A percentile compares a stretch with the other conserved stretches of the same genome.
phyloP scores from a whole-genome alignment of 805 yeast species.

The Suhomyces tanzawaensis region DNA sequence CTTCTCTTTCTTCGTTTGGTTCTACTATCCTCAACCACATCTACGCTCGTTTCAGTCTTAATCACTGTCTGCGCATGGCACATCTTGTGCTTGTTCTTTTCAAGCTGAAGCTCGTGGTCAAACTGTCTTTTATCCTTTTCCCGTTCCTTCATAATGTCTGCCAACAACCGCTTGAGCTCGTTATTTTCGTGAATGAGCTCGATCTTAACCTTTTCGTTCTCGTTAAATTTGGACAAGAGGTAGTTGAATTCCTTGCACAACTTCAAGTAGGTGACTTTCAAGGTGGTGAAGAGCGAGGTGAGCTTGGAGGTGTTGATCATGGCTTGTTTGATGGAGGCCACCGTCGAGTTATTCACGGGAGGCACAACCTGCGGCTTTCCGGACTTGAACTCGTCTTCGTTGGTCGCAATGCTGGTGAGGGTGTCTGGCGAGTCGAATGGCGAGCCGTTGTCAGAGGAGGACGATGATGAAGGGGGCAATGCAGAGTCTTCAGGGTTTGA shows the following conservation, averaged over 20 bases:
- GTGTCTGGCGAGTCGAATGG: slow-evolving; percentile 15
- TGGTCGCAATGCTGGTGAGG: slow-evolving; percentile 10
- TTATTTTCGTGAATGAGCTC: slow-evolving; percentile 37
- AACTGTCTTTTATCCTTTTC: slow-evolving; percentile 15
- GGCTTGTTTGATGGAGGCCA: slow-evolving; percentile 13
- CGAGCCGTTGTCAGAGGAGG: slow-evolving; percentile 12
- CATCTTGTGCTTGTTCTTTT: slow-evolving; percentile 1
- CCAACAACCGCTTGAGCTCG: slow-evolving; percentile 27
- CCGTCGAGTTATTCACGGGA: slow-evolving; percentile 10
- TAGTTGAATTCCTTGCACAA: slow-evolving; percentile 39
- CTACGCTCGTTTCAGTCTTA: background rate
- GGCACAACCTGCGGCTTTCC: slow-evolving; percentile 6
- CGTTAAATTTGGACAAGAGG: slow-evolving; percentile 33
- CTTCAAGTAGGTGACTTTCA: slow-evolving; percentile 34
- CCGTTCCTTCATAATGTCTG: slow-evolving; percentile 27
- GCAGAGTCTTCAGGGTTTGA: background rate
- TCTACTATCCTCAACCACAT: background rate
- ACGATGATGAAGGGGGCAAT: background rate
- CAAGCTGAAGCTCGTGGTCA: slow-evolving; percentile 4
- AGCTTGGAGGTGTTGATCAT: slow-evolving; percentile 20
- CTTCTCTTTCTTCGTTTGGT: slow-evolving; percentile 6
- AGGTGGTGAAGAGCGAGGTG: slow-evolving; percentile 30
- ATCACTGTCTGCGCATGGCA: background rate
- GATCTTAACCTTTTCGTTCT: slow-evolving; percentile 33
- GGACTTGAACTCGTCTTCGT: slow-evolving; percentile 8